phyloP scores from a whole-genome alignment of 139 green algal genomes.

The Tetratostichococcus sp. region DNA sequence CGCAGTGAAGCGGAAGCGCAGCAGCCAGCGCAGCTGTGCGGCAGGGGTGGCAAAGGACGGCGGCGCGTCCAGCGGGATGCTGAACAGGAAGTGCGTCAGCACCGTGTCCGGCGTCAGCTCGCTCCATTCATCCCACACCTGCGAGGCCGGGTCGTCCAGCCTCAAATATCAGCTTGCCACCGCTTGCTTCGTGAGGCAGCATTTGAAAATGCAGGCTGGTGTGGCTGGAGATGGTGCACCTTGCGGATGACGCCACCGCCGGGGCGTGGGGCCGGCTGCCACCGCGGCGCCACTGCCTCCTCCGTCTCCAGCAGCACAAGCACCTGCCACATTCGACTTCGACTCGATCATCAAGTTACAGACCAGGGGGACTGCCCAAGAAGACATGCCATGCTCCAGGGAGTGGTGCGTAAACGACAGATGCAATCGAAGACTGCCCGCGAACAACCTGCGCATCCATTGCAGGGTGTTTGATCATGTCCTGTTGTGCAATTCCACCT shows the following conservation, averaged over 20 bases:
- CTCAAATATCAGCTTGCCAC: no score
- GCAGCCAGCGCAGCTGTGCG: conserved; percentile 56
- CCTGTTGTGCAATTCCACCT: neutral
- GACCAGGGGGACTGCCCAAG: no score
- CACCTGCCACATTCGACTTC: conserved; percentile 33
- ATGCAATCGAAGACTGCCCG: no score
- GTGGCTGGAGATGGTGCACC: no score
- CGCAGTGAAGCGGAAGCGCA: conserved; percentile 74
- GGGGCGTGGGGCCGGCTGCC: conserved; percentile 4
- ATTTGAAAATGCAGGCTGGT: no score
- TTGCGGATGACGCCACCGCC: conserved; percentile 36
- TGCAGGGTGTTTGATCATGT: no score
- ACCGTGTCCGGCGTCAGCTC: conserved; percentile 61
- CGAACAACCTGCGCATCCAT: conserved; percentile 34
- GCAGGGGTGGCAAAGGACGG: conserved; percentile 72
- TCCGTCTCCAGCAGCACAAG: conserved; percentile 59
- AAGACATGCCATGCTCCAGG: no score
- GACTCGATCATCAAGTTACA: no score
- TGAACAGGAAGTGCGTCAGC: conserved; percentile 68
- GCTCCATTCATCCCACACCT: conserved; percentile 62
- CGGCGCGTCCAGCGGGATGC: conserved; percentile 56
- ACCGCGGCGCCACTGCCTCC: conserved; percentile 41
- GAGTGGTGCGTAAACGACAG: no score
- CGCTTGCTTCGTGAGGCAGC: no score
- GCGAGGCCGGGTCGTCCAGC: no score